These are phyloP conservation scores for Cryphonectria carpinicola DNA, from an alignment of 2,329 filamentous ascomycete genomes.

Conservation along the genomic window DNA sequence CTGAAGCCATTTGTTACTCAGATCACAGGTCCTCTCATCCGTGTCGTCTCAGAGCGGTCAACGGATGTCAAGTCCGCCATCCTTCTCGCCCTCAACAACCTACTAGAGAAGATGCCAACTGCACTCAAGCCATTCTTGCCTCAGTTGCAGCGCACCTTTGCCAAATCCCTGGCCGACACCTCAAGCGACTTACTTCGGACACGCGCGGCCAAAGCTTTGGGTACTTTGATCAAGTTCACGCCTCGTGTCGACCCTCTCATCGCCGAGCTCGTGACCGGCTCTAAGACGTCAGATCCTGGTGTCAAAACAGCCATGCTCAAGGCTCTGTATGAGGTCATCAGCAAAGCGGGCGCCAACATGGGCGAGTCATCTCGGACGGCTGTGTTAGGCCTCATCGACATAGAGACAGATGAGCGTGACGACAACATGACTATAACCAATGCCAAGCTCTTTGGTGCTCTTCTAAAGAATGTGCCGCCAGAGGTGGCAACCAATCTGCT, in stretches of 20 bases:
- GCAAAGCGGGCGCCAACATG: constrained; percentile 94
- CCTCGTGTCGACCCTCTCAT: constrained; percentile 95
- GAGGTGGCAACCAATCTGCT: constrained; percentile 65
- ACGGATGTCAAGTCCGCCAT: constrained; percentile 97
- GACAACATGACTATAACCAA: constrained; percentile 85
- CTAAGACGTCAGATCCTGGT: constrained; percentile 83
- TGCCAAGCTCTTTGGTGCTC: constrained; percentile 83
- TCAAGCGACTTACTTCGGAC: constrained; percentile 86
- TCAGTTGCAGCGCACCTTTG: constrained; percentile 94
- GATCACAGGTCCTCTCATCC: constrained; percentile 95
- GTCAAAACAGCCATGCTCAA: constrained; percentile 97
- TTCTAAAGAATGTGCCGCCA: constrained; percentile 82
- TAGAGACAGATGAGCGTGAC: constrained; percentile 75
- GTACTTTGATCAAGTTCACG: constrained; percentile 93
- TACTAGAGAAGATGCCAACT: constrained; percentile 93
- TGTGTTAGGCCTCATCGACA: constrained; percentile 88
- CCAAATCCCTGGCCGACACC: constrained; percentile 90
- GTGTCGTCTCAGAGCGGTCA: constrained; percentile 94
- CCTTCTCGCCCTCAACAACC: constrained; percentile 88
- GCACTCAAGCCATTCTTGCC: constrained; percentile 97
- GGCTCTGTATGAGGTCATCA: constrained; percentile 93
- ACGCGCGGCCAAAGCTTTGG: constrained; percentile 89
- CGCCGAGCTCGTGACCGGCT: constrained; percentile 88
- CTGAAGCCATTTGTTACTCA: constrained; percentile 95
- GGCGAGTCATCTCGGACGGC: constrained; percentile 83